A percentile compares a stretch with the other conserved stretches of the same genome.
Conservation (phyloP, 2,329 filamentous ascomycete species). For the Myriangium duriaei region DNA sequence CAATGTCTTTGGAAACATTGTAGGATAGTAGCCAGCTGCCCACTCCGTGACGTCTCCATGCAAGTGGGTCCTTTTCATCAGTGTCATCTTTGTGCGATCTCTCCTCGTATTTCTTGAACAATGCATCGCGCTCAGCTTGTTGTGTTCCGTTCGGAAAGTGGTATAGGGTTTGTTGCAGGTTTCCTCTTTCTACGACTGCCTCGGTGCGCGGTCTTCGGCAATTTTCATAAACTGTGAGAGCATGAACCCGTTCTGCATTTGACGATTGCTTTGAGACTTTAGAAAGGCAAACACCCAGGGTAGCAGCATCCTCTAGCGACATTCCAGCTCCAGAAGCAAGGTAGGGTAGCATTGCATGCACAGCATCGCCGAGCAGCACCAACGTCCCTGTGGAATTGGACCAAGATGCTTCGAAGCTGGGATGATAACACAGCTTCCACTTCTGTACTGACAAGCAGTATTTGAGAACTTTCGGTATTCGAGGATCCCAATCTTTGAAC, state of each 20-base stretch:
- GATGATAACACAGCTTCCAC: conserved; percentile 20
- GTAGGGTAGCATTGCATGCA: conserved; percentile 53
- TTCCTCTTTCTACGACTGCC: conserved; percentile 46
- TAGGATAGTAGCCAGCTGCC: conserved; percentile 8
- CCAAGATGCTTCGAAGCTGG: conserved; percentile 31
- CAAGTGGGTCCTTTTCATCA: conserved; percentile 6
- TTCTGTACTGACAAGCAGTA: conserved; percentile 13
- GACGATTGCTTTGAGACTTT: conserved; percentile 30
- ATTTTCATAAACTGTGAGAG: conserved; percentile 40
- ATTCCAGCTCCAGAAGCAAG: conserved; percentile 46
- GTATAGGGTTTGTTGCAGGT: conserved; percentile 49
- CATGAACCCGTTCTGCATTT: conserved; percentile 26
- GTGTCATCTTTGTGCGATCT: neutral
- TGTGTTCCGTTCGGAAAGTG: conserved; percentile 47
- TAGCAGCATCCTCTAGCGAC: conserved; percentile 48
- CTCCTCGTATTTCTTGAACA: conserved; percentile 3
- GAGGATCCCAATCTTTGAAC: conserved; percentile 53
- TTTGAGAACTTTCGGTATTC: neutral
- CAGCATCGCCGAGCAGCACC: conserved; percentile 50
- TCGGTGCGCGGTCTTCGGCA: conserved; percentile 48
- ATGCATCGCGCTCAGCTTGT: conserved; percentile 28
- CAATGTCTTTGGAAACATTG: neutral
- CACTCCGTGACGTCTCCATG: conserved; percentile 9
- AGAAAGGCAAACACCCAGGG: conserved; percentile 43
- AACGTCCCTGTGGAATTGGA: conserved; percentile 43